A percentile compares a stretch with the other conserved stretches of the same genome.
Conservation (phyloP, 2,329 filamentous ascomycete genomes). For the Phaeosphaeria sp. region DNA sequence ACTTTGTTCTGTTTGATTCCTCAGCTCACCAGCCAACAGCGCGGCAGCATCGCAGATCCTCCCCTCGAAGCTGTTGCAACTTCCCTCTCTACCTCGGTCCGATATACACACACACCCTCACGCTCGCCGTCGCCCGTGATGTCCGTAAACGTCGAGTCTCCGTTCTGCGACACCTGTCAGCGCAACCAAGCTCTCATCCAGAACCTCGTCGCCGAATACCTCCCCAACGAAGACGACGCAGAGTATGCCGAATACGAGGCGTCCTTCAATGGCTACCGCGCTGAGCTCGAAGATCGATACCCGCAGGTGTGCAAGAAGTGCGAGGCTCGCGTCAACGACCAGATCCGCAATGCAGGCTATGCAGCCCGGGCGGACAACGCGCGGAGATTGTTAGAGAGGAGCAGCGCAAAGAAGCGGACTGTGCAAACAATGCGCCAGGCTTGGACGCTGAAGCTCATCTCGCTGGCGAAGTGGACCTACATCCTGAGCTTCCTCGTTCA, state of each 20-base stretch:
- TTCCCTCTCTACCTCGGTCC: conserved; percentile 24
- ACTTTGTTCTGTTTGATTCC: conserved; percentile 1
- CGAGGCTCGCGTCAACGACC: conserved; percentile 73
- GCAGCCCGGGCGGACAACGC: conserved; percentile 84
- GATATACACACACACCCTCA: conserved; percentile 33
- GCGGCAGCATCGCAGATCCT: conserved; percentile 89
- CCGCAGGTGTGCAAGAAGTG: conserved; percentile 88
- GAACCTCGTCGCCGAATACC: conserved; percentile 78
- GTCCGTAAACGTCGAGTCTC: conserved; percentile 39
- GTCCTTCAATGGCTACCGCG: conserved; percentile 73
- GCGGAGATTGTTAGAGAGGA: conserved; percentile 74
- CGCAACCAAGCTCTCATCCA: conserved; percentile 89
- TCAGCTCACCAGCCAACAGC: conserved; percentile 57
- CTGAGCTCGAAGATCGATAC: conserved; percentile 79
- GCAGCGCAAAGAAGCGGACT: conserved; percentile 33
- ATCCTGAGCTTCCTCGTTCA: conserved; percentile 49
- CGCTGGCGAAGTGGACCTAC: conserved; percentile 51
- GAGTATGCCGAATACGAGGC: conserved; percentile 73
- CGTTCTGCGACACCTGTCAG: conserved; percentile 79
- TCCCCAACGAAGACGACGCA: conserved; percentile 70
- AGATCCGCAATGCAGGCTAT: conserved; percentile 76
- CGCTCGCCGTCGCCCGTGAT: conserved; percentile 37
- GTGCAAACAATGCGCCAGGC: conserved; percentile 46
- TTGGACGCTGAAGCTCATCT: conserved; percentile 55
- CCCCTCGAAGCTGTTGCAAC: conserved; percentile 61